These are phyloP conservation scores for Ceratocystis diversiconidia DNA, from an alignment of 2,329 filamentous ascomycete species.

Conservation along the genomic window DNA sequence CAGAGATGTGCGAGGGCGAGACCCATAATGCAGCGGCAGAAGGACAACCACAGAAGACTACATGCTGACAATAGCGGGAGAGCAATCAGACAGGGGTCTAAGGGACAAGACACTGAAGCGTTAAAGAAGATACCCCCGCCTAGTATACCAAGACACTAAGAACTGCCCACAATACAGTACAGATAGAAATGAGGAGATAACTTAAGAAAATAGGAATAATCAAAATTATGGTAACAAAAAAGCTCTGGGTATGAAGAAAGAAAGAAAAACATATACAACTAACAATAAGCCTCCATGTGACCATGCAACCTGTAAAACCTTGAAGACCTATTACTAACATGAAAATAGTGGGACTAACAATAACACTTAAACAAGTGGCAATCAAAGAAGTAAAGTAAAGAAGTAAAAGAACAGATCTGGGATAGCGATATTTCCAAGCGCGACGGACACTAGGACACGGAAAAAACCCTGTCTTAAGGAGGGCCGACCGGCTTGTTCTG, in stretches of 20 bases:
- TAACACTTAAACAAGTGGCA: not conserved
- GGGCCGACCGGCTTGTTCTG: not conserved
- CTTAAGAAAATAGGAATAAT: not conserved
- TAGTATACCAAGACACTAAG: not conserved
- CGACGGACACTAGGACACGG: not conserved
- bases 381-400: not conserved
- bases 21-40: not conserved
- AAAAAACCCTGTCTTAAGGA: not conserved
- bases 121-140: too few relatives aligned
- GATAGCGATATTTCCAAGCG: not conserved
- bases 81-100: not conserved
- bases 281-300: not conserved
- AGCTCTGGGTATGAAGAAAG: not conserved
- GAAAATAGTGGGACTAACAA: not conserved
- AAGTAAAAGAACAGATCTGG: not conserved
- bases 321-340: not conserved
- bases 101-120: too few relatives aligned
- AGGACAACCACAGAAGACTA: not conserved
- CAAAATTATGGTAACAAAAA: not conserved
- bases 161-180: too few relatives aligned
- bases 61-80: not conserved
- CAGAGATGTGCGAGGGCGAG: conserved; percentile 2
- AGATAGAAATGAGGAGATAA: not conserved
- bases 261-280: not conserved
- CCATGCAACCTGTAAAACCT: not conserved